Evolutionary conservation across 495 filamentous ascomycete genomes (phyloP).

Genomic region (Penicillium ucsense): DNA sequence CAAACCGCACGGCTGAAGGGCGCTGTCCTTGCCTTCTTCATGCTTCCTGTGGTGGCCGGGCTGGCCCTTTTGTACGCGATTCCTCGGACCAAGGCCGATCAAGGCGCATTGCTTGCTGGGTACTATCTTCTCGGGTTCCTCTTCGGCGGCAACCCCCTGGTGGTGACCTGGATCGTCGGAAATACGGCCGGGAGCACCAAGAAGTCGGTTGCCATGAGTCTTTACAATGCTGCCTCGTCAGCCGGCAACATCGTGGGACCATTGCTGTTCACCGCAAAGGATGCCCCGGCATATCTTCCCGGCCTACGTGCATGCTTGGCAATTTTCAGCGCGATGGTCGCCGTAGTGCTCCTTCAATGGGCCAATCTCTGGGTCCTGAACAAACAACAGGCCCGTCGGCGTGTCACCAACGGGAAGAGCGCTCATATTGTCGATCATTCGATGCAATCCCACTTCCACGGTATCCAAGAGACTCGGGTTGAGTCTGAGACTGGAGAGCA

Average conservation of each 20-base stretch:
- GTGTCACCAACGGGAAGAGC: constrained; percentile 48
- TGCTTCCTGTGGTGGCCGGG: constrained; percentile 48
- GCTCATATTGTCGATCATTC: constrained; percentile 45
- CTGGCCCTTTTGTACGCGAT: constrained; percentile 46
- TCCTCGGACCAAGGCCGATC: constrained; percentile 27
- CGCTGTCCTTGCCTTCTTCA: constrained; percentile 33
- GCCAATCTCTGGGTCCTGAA: constrained; percentile 45
- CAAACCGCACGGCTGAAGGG: constrained; percentile 43
- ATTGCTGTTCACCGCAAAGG: constrained; percentile 31
- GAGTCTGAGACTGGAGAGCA: constrained; percentile 11
- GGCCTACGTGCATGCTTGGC: constrained; percentile 46
- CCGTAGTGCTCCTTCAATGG: constrained; percentile 40
- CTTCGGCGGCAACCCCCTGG: constrained; percentile 42
- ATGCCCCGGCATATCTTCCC: constrained; percentile 41
- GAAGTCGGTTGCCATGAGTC: constrained; percentile 44
- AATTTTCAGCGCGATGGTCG: constrained; percentile 45
- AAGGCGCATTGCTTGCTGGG: constrained; percentile 39
- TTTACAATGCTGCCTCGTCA: constrained; percentile 34
- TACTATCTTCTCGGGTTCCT: constrained; percentile 57
- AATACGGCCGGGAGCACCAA: constrained; percentile 43
- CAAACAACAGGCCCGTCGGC: constrained; percentile 37
- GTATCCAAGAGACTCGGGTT: constrained; percentile 11
- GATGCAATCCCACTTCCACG: constrained; percentile 36
- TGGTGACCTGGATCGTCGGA: constrained; percentile 41
- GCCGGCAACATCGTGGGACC: constrained; percentile 42